These are phyloP conservation scores for Suillus decipiens DNA, from an alignment of 768 basidiomycete species.

Conservation along the genomic window DNA sequence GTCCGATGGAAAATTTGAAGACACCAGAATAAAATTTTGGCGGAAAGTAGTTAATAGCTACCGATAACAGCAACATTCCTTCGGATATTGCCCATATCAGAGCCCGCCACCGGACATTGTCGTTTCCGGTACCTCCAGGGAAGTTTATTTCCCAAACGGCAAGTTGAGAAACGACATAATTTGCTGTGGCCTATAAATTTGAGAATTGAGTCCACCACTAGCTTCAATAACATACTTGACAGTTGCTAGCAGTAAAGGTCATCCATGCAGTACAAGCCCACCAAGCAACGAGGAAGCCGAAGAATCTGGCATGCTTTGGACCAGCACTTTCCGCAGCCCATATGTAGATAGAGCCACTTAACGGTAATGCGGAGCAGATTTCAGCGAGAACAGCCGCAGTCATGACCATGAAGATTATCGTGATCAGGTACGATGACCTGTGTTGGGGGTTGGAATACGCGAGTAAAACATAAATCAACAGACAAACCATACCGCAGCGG, in stretches of 20 bases:
- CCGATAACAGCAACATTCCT: conserved; percentile 63
- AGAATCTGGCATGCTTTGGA: conserved; percentile 80
- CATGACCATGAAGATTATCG: conserved; percentile 85
- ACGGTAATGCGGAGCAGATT: conserved; percentile 83
- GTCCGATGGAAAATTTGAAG: conserved; percentile 71
- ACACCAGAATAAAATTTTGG: conserved; percentile 71
- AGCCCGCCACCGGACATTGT: conserved; percentile 83
- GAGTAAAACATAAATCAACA: neutral
- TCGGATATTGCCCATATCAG: conserved; percentile 86
- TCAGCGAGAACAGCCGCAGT: conserved; percentile 88
- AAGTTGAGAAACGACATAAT: conserved; percentile 86
- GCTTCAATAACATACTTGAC: conserved; percentile 55
- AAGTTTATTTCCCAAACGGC: conserved; percentile 79
- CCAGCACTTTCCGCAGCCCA: conserved; percentile 96
- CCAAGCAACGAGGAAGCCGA: conserved; percentile 91
- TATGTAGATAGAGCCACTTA: conserved; percentile 91
- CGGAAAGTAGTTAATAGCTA: conserved; percentile 85
- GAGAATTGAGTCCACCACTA: neutral
- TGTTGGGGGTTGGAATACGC: conserved; percentile 6
- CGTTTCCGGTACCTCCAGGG: conserved; percentile 72
- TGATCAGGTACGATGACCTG: conserved; percentile 85
- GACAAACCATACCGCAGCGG: conserved; percentile 77
- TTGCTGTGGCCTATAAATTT: conserved; percentile 69
- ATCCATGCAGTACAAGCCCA: conserved; percentile 97
- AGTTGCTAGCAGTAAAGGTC: conserved; percentile 88